Conservation (phyloP, 345 rosid genomes). For the Anacardium occidentale region DNA sequence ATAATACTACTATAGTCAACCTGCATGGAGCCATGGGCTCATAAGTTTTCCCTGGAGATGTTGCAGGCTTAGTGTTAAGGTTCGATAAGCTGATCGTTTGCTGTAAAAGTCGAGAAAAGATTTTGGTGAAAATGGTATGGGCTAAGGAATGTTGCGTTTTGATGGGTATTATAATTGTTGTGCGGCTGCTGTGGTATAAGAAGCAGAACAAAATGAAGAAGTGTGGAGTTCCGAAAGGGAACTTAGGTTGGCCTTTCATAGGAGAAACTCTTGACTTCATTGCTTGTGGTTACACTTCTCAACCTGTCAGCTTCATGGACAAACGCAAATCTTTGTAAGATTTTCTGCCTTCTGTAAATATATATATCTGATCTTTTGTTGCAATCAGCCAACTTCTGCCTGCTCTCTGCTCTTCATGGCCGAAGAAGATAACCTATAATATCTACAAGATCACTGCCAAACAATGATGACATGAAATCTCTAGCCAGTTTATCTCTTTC, state of each 20-base stretch:
- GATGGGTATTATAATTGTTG: constrained; percentile 24
- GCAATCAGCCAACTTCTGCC: background rate
- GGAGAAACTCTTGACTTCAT: constrained; percentile 91
- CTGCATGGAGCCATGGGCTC: background rate
- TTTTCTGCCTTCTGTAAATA: background rate
- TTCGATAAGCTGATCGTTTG: background rate
- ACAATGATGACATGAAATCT: no score
- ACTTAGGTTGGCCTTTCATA: constrained; percentile 84
- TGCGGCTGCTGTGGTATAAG: constrained; percentile 34
- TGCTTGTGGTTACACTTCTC: constrained; percentile 74
- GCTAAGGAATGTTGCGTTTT: constrained; percentile 35
- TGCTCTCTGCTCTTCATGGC: background rate
- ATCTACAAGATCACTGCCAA: no score
- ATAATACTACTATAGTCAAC: background rate
- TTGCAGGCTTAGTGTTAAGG: constrained; percentile 14
- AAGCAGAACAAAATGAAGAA: constrained; percentile 23
- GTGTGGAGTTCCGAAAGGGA: constrained; percentile 65
- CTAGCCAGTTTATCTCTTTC: background rate
- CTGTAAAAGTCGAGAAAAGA: background rate
- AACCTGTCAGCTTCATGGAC: constrained; percentile 89
- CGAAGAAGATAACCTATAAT: background rate
- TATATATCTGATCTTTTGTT: constrained; percentile 3
- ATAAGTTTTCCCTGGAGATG: background rate
- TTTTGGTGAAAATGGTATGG: constrained; percentile 31
- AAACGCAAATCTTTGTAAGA: constrained; percentile 80